These are phyloP conservation scores for Taxawa tesnikishii DNA, from an alignment of 2,329 filamentous ascomycete genomes.

Conservation along the genomic window DNA sequence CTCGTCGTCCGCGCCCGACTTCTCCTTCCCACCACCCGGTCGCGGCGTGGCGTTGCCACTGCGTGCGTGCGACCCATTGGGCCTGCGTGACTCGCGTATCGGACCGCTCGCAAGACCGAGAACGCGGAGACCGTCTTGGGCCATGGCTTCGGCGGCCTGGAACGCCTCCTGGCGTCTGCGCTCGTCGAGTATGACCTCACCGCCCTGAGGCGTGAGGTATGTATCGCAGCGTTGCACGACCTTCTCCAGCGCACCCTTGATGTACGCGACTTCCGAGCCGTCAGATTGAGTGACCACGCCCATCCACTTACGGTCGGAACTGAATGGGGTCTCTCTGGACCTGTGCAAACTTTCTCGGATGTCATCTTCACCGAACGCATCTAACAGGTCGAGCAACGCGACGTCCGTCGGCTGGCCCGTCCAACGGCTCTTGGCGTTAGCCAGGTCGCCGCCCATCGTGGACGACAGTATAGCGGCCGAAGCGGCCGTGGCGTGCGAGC, in stretches of 20 bases:
- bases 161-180: slow-evolving; percentile 60
- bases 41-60: slow-evolving; percentile 23
- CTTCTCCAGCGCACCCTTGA: slow-evolving; percentile 88
- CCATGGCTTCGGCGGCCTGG: slow-evolving; percentile 74
- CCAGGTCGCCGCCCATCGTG: slow-evolving; percentile 50
- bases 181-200: slow-evolving; percentile 75
- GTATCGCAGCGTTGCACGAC: slow-evolving; percentile 80
- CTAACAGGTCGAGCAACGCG: slow-evolving; percentile 86
- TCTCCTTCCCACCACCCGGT: slow-evolving; percentile 25
- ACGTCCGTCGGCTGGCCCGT: slow-evolving; percentile 95
- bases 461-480: slow-evolving; percentile 77
- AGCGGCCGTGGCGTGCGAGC: slow-evolving; percentile 48
- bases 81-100: slow-evolving; percentile 33
- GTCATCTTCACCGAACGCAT: slow-evolving; percentile 84
- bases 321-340: slow-evolving; percentile 81
- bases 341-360: slow-evolving; percentile 71
- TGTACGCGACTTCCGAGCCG: slow-evolving; percentile 74
- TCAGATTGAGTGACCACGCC: slow-evolving; percentile 64
- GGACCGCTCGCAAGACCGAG: slow-evolving; percentile 85
- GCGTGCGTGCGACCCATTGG: slow-evolving; percentile 1
- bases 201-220: slow-evolving; percentile 74
- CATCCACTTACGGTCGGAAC: slow-evolving; percentile 98
- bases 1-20: slow-evolving; percentile 40
- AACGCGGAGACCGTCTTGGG: slow-evolving; percentile 76
- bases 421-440: slow-evolving; percentile 74